Evolutionary conservation across 106 monocot species (phyloP), one percentile per base, ranked within the genome.

Genomic region (Iris macrosiphon): DNA sequence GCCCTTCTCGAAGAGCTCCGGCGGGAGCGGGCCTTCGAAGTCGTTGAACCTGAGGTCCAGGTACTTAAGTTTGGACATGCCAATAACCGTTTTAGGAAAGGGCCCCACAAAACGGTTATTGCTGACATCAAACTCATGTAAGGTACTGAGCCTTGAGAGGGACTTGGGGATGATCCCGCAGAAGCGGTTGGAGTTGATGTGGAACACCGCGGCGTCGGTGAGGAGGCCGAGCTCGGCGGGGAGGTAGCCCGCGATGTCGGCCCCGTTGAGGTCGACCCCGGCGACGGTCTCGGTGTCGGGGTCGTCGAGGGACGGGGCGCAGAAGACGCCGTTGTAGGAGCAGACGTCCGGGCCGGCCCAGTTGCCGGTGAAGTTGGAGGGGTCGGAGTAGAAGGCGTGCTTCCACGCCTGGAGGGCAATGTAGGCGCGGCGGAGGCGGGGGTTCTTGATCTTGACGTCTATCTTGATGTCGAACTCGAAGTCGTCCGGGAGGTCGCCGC

Each of bases 161-260:
- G 48, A 48, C 28, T 57, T 70, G 10, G 80, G 80, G 41, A 80
- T 60, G 65, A 75, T 65, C 3, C 80, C 80, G 51, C 80, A 80
- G 66, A 80, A 80, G 18, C 80, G 54, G 62, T 81, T 76, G 33
- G 75, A 72, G 57, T 81, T 76, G 46, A 81, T 68, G 34, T 81
- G 81, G 63, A 72, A 59, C 19, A 79, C 49, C 7, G 73, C 57
- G 54, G 41, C 16, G 41, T 79, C 79, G 6, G 79, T 74, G 18
- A 79, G 49, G 20, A 79, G 40, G 28, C 79, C 73, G 31, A 79
- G 68, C 60, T 79, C 79, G 3, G 38, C 58, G 16, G 79, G 80
- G 44, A 75, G 75, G 52, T 75, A 66, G 1, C 75, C 75, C 15
- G 81, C 81, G 35, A 76, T 75, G 32, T 81, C 71, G n/a, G 66